phyloP scores from a whole-genome alignment of 2,329 filamentous ascomycete species.

The Verticillium nubilum region DNA sequence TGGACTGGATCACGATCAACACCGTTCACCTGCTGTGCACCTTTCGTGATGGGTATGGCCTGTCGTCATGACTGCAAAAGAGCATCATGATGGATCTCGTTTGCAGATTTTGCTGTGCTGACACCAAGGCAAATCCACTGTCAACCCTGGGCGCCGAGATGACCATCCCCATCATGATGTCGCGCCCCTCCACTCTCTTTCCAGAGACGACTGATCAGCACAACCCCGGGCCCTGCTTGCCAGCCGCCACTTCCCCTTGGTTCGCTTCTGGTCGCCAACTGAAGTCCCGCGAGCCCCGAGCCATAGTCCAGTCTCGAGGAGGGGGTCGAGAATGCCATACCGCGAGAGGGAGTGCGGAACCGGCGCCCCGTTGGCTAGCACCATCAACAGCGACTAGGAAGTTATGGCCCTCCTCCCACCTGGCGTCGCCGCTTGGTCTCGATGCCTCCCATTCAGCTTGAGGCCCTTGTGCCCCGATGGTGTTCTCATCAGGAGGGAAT shows the following conservation, averaged over 20 bases:
- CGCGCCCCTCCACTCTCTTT: neutral
- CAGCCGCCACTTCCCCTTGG: neutral
- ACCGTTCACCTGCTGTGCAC: neutral
- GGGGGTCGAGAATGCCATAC: neutral
- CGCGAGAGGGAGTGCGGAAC: neutral
- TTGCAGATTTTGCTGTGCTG: neutral
- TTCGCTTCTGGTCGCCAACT: neutral
- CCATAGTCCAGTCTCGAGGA: neutral
- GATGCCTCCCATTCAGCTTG: neutral
- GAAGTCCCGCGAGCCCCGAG: neutral
- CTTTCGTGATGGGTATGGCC: neutral
- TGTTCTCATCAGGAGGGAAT: neutral
- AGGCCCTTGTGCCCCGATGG: neutral
- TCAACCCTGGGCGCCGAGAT: neutral
- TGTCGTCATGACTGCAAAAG: neutral
- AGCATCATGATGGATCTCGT: neutral
- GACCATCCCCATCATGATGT: neutral
- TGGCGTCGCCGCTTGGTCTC: neutral
- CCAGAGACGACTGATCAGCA: neutral
- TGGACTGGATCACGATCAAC: neutral
- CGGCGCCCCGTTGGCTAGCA: neutral
- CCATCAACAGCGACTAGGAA: neutral
- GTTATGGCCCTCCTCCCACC: neutral
- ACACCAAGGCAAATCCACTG: neutral
- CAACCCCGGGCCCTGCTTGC: neutral